Conservation (phyloP, 352 stramenopile genomes). For the Globisporangium irregulare region DNA sequence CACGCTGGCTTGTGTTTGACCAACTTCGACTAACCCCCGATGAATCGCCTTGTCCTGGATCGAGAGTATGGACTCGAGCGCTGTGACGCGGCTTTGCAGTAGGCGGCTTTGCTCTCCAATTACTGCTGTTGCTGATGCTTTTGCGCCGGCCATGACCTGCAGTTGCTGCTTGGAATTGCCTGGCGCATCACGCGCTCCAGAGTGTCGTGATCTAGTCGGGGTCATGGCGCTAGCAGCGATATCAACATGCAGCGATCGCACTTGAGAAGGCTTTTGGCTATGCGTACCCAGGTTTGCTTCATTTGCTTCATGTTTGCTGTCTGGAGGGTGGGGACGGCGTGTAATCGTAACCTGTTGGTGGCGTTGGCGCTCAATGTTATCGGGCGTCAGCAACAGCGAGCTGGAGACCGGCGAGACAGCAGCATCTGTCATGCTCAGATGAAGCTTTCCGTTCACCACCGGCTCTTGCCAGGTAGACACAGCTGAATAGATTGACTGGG, state of each 20-base stretch:
- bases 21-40: slow-evolving; percentile 29
- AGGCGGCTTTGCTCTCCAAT: slow-evolving; percentile 18
- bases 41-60: slow-evolving; percentile 59
- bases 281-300: not conserved
- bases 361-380: slow-evolving; percentile 4
- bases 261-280: not conserved
- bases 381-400: slow-evolving; percentile 13
- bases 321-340: not conserved
- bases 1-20: slow-evolving; percentile 6
- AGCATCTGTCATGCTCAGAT: not conserved
- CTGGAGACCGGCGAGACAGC: slow-evolving; percentile 14
- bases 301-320: not conserved
- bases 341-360: not conserved
- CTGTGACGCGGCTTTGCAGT: slow-evolving; percentile 42
- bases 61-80: slow-evolving; percentile 53
- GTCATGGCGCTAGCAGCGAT: slow-evolving; percentile 10
- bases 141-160: not conserved
- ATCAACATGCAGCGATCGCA: slow-evolving; percentile 5
- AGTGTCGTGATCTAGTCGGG: not conserved
- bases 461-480: not conserved
- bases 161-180: not conserved
- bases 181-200: not conserved
- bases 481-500: not conserved
- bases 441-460: not conserved
- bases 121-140: not conserved